Conservation (phyloP, 495 filamentous ascomycete species). For the Podospora sp. region DNA sequence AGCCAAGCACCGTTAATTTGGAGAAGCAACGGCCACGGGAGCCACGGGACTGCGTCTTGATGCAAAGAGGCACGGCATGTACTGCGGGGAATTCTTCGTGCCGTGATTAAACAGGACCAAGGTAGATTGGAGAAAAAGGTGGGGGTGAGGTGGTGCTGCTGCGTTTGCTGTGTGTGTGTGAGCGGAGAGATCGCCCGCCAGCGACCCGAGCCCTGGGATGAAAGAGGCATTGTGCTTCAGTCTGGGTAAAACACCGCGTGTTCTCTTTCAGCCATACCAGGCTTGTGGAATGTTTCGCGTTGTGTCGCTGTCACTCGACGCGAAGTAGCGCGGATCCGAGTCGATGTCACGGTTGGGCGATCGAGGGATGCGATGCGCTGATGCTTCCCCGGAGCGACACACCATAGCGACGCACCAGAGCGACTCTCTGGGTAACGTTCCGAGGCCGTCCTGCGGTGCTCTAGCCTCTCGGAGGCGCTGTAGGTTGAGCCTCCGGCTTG, state of each 20-base stretch:
- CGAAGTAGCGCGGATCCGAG: background rate
- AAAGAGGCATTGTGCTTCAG: background rate
- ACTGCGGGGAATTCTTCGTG: conserved; percentile 18
- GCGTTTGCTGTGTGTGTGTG: background rate
- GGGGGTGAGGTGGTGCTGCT: conserved; percentile 13
- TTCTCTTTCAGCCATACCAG: background rate
- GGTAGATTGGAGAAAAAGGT: background rate
- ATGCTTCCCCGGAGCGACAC: background rate
- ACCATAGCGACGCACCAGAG: too few relatives aligned
- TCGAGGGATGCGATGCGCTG: background rate
- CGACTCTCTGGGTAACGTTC: background rate
- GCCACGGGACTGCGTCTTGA: conserved; percentile 24
- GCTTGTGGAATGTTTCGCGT: background rate
- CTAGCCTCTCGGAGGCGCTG: background rate
- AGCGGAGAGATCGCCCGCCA: background rate
- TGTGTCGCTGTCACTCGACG: background rate
- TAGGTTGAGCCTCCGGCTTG: background rate
- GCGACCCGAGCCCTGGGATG: background rate
- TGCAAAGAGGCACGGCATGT: conserved; percentile 23
- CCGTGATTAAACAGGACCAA: background rate
- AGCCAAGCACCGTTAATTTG: conserved; percentile 34
- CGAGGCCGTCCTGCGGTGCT: too few relatives aligned
- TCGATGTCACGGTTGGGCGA: background rate
- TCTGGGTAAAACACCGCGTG: background rate
- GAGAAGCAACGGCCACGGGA: conserved; percentile 22